Base-by-base conservation (phyloP, 2,329 filamentous ascomycete species). In the Coleophoma cylindrospora region DNA sequence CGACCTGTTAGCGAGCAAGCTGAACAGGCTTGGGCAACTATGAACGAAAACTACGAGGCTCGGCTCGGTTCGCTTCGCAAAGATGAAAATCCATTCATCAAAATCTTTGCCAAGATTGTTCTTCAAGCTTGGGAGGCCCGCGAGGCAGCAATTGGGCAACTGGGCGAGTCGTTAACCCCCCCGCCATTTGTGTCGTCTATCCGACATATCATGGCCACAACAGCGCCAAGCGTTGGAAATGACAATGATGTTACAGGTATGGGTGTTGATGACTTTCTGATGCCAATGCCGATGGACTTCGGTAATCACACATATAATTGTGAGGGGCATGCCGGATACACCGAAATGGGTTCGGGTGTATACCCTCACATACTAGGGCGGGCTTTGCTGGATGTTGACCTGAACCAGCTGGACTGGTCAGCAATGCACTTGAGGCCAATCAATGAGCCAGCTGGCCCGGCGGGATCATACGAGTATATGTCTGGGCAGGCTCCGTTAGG, bases 371-470 rank as follows among this genome's bases (percentile, higher is more conserved):
- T 60, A 38, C 22, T 43, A 1, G 56, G 46, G 46, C 53, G 54
- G 34, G 43, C 50, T 48, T 34, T 49, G 3, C 41, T 60, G 32
- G 58, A 58, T 43, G n/a, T 61, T 45, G 58, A 62, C 52, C 17
- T 61, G 11, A 55, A 57, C 50, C 47, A 57, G 7, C 40, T 64
- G 34, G 56, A 65, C 45, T 66, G 61, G 61, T 45, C 55, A 17
- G 50, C 53, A 21, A 62, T 64, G 54, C 57, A 64, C 34, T 66
- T 63, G 64, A 54, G 50, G 50, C 50, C 51, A n/a, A 40, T 36
- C 3, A 15, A 43, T 44, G 17, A 11, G 9, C 45, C 45, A 21
- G 45, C 6, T 38, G 34, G 34, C 5, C 14, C 4, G 15, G 11
- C 11, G 13, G 27, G 27, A 10, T 10, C 27, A 27, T 27, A 3